Base-by-base conservation (phyloP, 805 yeast species). In the Scheffersomyces stipitis region DNA sequence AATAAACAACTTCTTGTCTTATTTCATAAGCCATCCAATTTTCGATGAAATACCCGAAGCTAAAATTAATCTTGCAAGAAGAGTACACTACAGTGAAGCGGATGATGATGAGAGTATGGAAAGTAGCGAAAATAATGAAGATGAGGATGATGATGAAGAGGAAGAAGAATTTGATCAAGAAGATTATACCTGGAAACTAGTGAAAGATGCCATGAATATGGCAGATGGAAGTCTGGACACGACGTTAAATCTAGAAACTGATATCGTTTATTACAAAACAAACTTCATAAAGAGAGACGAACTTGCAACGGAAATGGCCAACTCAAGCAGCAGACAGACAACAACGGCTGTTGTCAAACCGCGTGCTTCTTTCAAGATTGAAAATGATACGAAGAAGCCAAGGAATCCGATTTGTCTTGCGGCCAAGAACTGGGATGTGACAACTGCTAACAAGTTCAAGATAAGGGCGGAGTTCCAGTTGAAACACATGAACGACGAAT, bases 31-130 rank as follows among this genome's bases (percentile, higher is more conserved):
- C 43, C 73, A 66, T 47, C 73, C 75, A 5, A 62, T 68, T 9
- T 69, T 69, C 48, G 66, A 67, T 41, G 75, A 69, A 41, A 65
- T 69, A 15, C 71, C 73, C 3, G 73, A 65, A 40, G 62, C 66
- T 14, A 50, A 52, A 20, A 38, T 66, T 24, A 67, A 65, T 46
- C 60, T 38, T 33, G 73, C 75, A 20, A 30, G 36, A 14, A 44
- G 59, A 22, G 39, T 51, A 3, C 34, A 33, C 8, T 30, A 31
- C 7, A n/a, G n/a, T n/a, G n/a, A n/a, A n/a, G n/a, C n/a, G 31
- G 38, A 34, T 2, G 49, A 44, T 3, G 41, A 32, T 2, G 37
- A 27, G n/a, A 29, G 23, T 5, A 14, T 22, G 6, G 43, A 37
- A 18, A 41, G 37, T 6, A 39, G 39, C 9, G 35, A 30, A 12